Base-by-base conservation (phyloP, 805 yeast species). In the Suhomyces sp. region DNA sequence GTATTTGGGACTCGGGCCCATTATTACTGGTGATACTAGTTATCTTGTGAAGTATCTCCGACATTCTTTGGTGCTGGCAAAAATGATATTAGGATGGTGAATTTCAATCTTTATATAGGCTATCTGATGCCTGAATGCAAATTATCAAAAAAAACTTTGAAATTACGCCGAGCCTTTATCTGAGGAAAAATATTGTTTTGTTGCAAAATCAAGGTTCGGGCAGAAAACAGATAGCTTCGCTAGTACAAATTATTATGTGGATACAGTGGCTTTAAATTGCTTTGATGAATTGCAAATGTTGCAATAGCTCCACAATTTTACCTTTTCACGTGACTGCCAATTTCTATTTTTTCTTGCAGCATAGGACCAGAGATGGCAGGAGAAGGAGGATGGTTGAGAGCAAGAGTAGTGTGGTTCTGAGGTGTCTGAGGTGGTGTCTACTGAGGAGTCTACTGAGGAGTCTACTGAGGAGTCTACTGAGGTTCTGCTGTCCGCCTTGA, bases 241-340 rank as follows among this genome's bases (percentile, higher is more conserved):
- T 17, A 15, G 13, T 19, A 15, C 22, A 9, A 36, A 15, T 15
- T 15, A 2, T 36, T 17, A 9, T 38, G 23, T 38, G 42, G 24
- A 38, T 19, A 17, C 42, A 19, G 44, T 27, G 49, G 31, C 35
- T 38, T 23, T 29, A 22, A 27, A 22, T 19, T 44, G 19, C 46
- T 23, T 26, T 13, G 24, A 38, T 19, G 44, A 46, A 47, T 50
- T 26, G 23, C 31, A 29, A 41, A 57, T 54, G 57, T 52, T 57
- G 61, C 61, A 57, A 57, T 55, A 42, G 19, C 56, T 51, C 69
- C 68, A 64, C 68, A 64, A 63, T 65, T 60, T 52, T 60, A 48
- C 41, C 40, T 53, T 42, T 46, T 49, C 68, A 65, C 69, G 69
- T 65, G 68, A 58, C 42, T 13, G 12, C 12, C 5, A 29, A 29